Percentiles rank a stretch among this genome's conserved stretches.
phyloP scores from a whole-genome alignment of 768 basidiomycete species.

The Leccinellum albellum region DNA sequence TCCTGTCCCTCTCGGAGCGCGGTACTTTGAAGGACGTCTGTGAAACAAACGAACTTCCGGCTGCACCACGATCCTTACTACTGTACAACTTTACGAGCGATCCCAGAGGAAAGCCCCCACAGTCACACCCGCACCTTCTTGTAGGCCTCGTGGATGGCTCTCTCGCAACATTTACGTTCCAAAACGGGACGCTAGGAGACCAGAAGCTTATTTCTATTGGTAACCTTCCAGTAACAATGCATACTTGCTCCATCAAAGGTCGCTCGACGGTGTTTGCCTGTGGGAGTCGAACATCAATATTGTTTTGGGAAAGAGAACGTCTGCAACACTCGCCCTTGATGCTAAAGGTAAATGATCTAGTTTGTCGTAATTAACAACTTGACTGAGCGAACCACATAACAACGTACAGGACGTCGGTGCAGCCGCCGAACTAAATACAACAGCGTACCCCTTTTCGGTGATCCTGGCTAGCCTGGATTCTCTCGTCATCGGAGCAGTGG shows the following conservation, averaged over 20 bases:
- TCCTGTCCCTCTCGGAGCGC: slow-evolving; percentile 40
- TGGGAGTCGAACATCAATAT: slow-evolving; percentile 63
- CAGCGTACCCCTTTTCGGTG: slow-evolving; percentile 49
- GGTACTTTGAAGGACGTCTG: slow-evolving; percentile 23
- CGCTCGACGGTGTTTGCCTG: slow-evolving; percentile 62
- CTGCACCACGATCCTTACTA: slow-evolving; percentile 44
- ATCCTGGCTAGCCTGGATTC: slow-evolving; percentile 51
- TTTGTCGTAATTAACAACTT: background rate
- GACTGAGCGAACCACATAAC: slow-evolving; percentile 1
- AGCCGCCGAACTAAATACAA: slow-evolving; percentile 47
- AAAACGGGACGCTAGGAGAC: slow-evolving; percentile 38
- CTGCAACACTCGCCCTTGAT: slow-evolving; percentile 68
- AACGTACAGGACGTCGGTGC: slow-evolving; percentile 48
- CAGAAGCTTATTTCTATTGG: slow-evolving; percentile 65
- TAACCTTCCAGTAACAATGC: slow-evolving; percentile 58
- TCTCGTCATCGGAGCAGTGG: slow-evolving; percentile 63
- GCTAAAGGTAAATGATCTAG: slow-evolving; percentile 48
- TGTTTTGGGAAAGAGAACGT: slow-evolving; percentile 64
- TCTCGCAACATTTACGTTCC: slow-evolving; percentile 53
- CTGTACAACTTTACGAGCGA: slow-evolving; percentile 56
- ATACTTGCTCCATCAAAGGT: slow-evolving; percentile 51
- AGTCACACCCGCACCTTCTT: slow-evolving; percentile 54
- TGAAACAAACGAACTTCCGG: slow-evolving; percentile 33
- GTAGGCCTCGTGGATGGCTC: slow-evolving; percentile 76
- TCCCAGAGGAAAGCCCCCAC: slow-evolving; percentile 31